Conservation (phyloP, 192 early-diverging fungal species). For the Coemansia sp. region DNA sequence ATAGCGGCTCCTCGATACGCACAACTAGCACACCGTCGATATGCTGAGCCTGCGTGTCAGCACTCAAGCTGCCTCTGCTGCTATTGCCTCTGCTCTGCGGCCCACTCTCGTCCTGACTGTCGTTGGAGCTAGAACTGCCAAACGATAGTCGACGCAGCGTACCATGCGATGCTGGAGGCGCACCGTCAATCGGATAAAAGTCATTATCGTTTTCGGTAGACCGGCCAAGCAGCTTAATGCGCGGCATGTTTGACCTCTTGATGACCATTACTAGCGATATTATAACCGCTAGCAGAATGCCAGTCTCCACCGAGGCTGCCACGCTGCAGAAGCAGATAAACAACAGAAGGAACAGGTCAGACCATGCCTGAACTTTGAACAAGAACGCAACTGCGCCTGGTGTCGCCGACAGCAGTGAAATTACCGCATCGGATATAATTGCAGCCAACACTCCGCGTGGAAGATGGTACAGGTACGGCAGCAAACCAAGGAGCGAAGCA, state of each 20-base stretch:
- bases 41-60: constrained; percentile 61
- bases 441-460: constrained; percentile 78
- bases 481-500: constrained; percentile 75
- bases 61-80: neutral
- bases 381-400: constrained; percentile 79
- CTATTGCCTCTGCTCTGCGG: neutral
- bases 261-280: constrained; percentile 82
- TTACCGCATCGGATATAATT: constrained; percentile 81
- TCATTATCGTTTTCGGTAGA: constrained; percentile 61
- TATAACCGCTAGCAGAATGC: constrained; percentile 87
- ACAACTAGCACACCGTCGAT: constrained; percentile 86
- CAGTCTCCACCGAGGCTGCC: constrained; percentile 85
- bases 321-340: constrained; percentile 92
- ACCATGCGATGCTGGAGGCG: neutral
- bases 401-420: constrained; percentile 73
- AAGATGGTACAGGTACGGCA: constrained; percentile 82
- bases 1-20: constrained; percentile 88
- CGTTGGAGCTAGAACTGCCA: constrained; percentile 11
- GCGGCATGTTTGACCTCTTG: constrained; percentile 73
- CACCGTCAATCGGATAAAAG: constrained; percentile 59
- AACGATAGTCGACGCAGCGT: constrained; percentile 16
- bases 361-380: constrained; percentile 75
- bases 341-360: constrained; percentile 78
- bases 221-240: constrained; percentile 75
- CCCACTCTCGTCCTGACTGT: constrained; percentile 18